Evolutionary conservation across 257 asterid species (phyloP).

Genomic region (Solanum ahanhuiri): DNA sequence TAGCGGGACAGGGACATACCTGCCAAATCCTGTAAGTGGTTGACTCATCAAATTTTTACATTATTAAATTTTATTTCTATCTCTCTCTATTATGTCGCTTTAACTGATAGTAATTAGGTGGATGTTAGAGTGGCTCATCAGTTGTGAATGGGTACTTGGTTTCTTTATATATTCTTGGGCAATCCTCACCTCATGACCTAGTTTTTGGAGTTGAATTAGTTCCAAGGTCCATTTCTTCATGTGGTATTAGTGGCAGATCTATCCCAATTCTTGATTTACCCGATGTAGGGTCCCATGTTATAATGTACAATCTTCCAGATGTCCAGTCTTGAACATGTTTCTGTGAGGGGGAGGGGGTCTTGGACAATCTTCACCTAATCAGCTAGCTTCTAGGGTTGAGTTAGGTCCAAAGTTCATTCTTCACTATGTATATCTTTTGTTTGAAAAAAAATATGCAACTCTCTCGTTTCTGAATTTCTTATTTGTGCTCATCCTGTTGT

Average conservation of each 20-base stretch:
- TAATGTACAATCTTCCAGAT: not conserved
- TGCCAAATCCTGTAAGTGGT: slow-evolving; percentile 89
- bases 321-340: not conserved
- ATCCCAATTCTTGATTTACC: not conserved
- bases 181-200: not conserved
- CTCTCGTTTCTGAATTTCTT: not conserved
- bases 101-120: not conserved
- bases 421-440: not conserved
- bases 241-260: not conserved
- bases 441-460: not conserved
- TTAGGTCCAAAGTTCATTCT: not conserved
- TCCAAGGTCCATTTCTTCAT: not conserved
- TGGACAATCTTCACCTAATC: not conserved
- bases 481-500: not conserved
- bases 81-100: not conserved
- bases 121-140: not conserved
- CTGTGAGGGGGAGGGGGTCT: not conserved
- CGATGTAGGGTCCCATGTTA: not conserved
- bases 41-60: not conserved
- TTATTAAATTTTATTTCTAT: not conserved
- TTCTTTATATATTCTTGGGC: not conserved
- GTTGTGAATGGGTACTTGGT: not conserved
- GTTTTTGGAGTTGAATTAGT: not conserved
- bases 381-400: not conserved
- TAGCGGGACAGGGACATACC: slow-evolving; percentile 94